A percentile compares a stretch with the other conserved stretches of the same genome.
phyloP scores from a whole-genome alignment of 805 yeast species.

The Alloascoidea hylecoeti region DNA sequence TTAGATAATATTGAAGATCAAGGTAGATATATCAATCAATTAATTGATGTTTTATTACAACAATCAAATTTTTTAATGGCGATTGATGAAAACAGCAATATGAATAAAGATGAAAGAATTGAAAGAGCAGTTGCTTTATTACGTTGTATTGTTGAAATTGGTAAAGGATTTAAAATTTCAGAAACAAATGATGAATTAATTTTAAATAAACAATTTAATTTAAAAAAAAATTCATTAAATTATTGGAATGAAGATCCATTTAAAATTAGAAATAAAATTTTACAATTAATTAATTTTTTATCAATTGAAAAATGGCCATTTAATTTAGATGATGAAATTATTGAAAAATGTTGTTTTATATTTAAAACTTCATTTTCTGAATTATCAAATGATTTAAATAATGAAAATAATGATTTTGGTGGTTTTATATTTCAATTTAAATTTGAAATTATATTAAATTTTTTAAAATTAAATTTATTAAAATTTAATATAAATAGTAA shows the following conservation, averaged over 20 bases:
- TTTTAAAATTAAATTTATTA: too few relatives aligned
- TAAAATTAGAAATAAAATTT: conserved; percentile 24
- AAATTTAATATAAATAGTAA: too few relatives aligned
- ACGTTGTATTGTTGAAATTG: conserved; percentile 53
- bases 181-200: conserved; percentile 31
- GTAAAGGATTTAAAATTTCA: conserved; percentile 51
- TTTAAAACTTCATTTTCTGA: conserved; percentile 56
- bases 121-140: conserved; percentile 33
- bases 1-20: conserved; percentile 11
- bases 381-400: too few relatives aligned
- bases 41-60: conserved; percentile 14
- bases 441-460: too few relatives aligned
- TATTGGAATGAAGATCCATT: conserved; percentile 16
- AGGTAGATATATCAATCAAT: conserved; percentile 18
- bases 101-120: conserved; percentile 11
- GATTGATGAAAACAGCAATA: conserved; percentile 3
- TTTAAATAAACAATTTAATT: conserved; percentile 17
- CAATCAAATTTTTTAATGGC: conserved; percentile 6
- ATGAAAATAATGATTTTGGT: too few relatives aligned
- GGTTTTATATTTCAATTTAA: too few relatives aligned
- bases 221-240: not conserved
- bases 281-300: conserved; percentile 25
- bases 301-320: conserved; percentile 24
- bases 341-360: conserved; percentile 51
- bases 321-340: conserved; percentile 29